Evolutionary conservation across 2,329 filamentous ascomycete species (phyloP).

Genomic region (Fusarium kyushuense): DNA sequence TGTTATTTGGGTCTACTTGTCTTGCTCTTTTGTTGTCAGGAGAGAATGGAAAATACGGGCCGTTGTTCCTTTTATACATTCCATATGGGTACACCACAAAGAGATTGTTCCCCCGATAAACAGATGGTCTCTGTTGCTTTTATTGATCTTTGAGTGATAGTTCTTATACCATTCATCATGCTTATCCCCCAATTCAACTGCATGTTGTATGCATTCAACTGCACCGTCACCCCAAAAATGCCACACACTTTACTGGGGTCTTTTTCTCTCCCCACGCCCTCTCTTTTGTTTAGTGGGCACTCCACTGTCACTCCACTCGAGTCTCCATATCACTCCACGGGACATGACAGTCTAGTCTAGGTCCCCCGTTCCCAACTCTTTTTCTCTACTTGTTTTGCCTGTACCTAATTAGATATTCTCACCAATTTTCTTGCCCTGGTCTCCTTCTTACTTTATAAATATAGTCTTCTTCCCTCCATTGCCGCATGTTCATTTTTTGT

Average conservation of each 20-base stretch:
- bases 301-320: constrained; percentile 43
- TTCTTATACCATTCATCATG: constrained; percentile 5
- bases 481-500: not conserved
- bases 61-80: constrained; percentile 9
- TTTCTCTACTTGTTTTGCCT: constrained; percentile 22
- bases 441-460: constrained; percentile 41
- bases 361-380: constrained; percentile 7
- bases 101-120: not conserved
- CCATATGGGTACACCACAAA: constrained; percentile 13
- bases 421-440: constrained; percentile 29
- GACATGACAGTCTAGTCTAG: not conserved
- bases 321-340: constrained; percentile 37
- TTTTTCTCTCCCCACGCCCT: constrained; percentile 34
- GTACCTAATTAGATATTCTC: constrained; percentile 33
- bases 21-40: constrained; percentile 6
- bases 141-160: not conserved
- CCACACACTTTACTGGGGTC: constrained; percentile 6
- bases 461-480: constrained; percentile 38
- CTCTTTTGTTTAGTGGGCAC: constrained; percentile 28
- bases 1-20: not conserved
- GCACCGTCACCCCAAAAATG: constrained; percentile 12
- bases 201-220: constrained; percentile 8
- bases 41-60: constrained; percentile 17
- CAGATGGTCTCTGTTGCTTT: not conserved
- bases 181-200: constrained; percentile 14